phyloP scores from a whole-genome alignment of 495 filamentous ascomycete genomes.

The Lophium mytilinum region DNA sequence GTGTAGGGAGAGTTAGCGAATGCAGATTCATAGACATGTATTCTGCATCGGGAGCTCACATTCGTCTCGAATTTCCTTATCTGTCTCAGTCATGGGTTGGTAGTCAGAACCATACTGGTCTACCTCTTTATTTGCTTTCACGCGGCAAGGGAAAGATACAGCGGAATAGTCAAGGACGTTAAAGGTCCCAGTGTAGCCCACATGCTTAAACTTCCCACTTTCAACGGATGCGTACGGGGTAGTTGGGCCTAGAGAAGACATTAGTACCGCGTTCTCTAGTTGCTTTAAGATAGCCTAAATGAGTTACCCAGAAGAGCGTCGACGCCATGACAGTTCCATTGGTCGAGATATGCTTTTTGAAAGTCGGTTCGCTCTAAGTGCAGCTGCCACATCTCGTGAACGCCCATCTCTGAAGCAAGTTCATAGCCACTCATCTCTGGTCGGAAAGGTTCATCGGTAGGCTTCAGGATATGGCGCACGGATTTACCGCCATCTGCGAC shows the following conservation, averaged over 20 bases:
- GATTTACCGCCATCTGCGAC: constrained; percentile 34
- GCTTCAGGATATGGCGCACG: constrained; percentile 22
- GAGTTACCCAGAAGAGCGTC: constrained; percentile 29
- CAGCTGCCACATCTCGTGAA: constrained; percentile 32
- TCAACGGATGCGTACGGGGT: constrained; percentile 28
- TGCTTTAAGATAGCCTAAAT: not conserved
- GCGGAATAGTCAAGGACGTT: constrained; percentile 32
- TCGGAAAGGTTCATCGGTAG: constrained; percentile 27
- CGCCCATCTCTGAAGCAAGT: constrained; percentile 25
- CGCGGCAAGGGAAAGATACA: constrained; percentile 28
- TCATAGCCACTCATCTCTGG: constrained; percentile 28
- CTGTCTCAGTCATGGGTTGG: constrained; percentile 11
- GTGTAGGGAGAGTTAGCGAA: constrained; percentile 5
- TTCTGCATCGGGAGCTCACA: constrained; percentile 11
- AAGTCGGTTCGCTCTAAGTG: constrained; percentile 30
- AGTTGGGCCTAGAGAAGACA: constrained; percentile 21
- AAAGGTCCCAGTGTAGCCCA: constrained; percentile 32
- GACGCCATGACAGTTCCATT: constrained; percentile 25
- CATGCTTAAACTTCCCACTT: constrained; percentile 27
- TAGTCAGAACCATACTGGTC: constrained; percentile 17
- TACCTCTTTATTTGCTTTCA: constrained; percentile 22
- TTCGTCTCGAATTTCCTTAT: constrained; percentile 13
- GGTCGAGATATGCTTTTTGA: constrained; percentile 29
- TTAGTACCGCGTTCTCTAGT: not conserved
- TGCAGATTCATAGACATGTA: not conserved